Evolutionary conservation across 108 stramenopile species (phyloP), one percentile per base, ranked within the genome.

Genomic region (Cyclotella choctawhatcheeana): DNA sequence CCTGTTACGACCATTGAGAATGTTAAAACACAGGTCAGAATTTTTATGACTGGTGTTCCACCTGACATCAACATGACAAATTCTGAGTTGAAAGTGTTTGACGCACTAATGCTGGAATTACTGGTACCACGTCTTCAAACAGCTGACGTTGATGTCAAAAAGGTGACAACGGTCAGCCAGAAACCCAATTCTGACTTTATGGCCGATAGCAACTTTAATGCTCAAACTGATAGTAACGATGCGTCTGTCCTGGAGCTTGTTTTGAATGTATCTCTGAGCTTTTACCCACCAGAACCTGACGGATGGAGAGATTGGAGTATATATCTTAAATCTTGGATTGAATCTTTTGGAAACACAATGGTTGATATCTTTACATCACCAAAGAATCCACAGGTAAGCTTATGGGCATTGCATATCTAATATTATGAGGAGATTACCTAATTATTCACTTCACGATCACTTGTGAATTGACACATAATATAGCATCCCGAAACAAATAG

Each of bases 291-390:
- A 0, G 53, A 66, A 7, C 78, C 78, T 26, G 65, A 72, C 29
- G 78, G 78, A 37, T 50, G 47, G 65, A 60, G 78, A 16, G 78
- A 79, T 59, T 79, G 78, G 78, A 72, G 71, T 0, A 72, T 79
- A 53, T 79, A 79, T 31, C 16, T 79, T 10, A 79, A 79, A 30
- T 67, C 78, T 17, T 79, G 78, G 78, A 72, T 79, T 26, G 71
- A 79, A 31, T 72, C 71, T 7, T 79, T 79, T 45, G 78, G 78
- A n/a, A 67, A 53, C 17, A 79, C 78, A 2, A 17, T 79, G 26
- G 78, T 73, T 25, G 78, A 79, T 53, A 72, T 79, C 29, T 67
- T 72, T 32, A 79, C 71, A 26, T 79, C 78, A n/a, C 65, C 78
- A 0, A 72, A 79, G 29, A 70, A 79, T 61, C 58, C 59, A 25